Conservation (phyloP, 768 basidiomycete species). For the Kwoniella newhampshirensis region DNA sequence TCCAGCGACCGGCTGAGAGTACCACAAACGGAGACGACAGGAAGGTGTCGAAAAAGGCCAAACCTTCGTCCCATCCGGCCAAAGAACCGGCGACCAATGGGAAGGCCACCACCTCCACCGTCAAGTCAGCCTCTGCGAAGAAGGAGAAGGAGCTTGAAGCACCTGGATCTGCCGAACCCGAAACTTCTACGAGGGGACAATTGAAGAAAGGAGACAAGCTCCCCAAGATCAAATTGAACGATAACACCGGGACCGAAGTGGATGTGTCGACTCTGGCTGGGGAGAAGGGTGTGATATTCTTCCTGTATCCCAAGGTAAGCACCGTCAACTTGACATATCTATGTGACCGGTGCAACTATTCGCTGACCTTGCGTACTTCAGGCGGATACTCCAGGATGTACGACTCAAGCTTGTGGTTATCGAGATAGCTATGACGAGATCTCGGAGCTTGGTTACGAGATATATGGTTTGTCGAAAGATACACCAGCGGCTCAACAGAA, state of each 20-base stretch:
- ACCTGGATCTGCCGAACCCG: slow-evolving; percentile 36
- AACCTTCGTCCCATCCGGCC: slow-evolving; percentile 20
- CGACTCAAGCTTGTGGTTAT: slow-evolving; percentile 88
- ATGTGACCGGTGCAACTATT: slow-evolving; percentile 49
- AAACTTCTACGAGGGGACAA: slow-evolving; percentile 30
- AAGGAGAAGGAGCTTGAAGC: slow-evolving; percentile 46
- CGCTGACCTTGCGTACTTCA: slow-evolving; percentile 23
- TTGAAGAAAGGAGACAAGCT: slow-evolving; percentile 74
- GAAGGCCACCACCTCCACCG: slow-evolving; percentile 30
- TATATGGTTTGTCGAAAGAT: slow-evolving; percentile 69
- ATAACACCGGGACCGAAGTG: slow-evolving; percentile 78
- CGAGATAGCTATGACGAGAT: slow-evolving; percentile 80
- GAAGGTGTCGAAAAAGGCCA: slow-evolving; percentile 25
- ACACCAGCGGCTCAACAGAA: slow-evolving; percentile 70
- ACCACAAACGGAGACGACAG: slow-evolving; percentile 1
- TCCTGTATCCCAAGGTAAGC: slow-evolving; percentile 53
- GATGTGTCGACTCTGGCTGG: slow-evolving; percentile 64
- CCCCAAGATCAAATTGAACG: slow-evolving; percentile 72
- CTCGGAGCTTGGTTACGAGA: slow-evolving; percentile 64
- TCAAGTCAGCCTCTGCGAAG: slow-evolving; percentile 17
- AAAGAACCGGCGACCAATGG: slow-evolving; percentile 5
- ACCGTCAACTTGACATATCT: too few relatives aligned
- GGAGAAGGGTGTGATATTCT: slow-evolving; percentile 71
- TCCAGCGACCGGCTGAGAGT: not conserved
- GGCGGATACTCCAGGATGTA: slow-evolving; percentile 66